A percentile compares a stretch with the other conserved stretches of the same genome.
Conservation (phyloP, 1,284 basidiomycete genomes). For the Trametes sp. region DNA sequence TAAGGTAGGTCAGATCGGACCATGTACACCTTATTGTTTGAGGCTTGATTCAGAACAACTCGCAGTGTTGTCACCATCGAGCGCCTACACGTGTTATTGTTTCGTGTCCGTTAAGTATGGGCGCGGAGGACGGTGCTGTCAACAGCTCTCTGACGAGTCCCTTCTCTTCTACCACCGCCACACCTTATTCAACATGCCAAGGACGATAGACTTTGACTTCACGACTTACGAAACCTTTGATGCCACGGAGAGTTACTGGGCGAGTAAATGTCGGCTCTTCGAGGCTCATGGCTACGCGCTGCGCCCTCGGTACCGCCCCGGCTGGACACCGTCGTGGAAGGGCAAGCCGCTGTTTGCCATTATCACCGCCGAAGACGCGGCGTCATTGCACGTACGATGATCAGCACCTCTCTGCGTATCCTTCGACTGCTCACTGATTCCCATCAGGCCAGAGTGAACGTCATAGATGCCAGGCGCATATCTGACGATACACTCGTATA, state of each 20-base stretch:
- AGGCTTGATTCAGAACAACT: too few species aligned
- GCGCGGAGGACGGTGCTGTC: too few species aligned
- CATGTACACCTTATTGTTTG: too few species aligned
- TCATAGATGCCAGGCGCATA: constrained; percentile 36
- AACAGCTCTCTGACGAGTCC: too few species aligned
- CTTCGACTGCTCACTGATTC: not conserved
- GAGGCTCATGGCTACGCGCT: not conserved
- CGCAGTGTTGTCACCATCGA: too few species aligned
- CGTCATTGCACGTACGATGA: not conserved
- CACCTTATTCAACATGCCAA: not conserved
- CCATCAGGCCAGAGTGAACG: not conserved
- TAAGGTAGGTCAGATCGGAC: too few species aligned
- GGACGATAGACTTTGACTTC: not conserved
- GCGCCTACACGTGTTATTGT: too few species aligned
- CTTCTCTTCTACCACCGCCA: not conserved
- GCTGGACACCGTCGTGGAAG: not conserved
- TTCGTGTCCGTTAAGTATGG: too few species aligned
- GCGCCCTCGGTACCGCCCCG: not conserved
- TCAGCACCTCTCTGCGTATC: too few species aligned
- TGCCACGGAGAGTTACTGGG: not conserved
- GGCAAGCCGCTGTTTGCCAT: not conserved
- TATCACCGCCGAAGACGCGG: not conserved
- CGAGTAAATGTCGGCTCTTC: not conserved
- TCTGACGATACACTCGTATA: constrained; percentile 33
- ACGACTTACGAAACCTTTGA: not conserved